A percentile compares a stretch with the other conserved stretches of the same genome.
These are phyloP conservation scores for Penicillium diatomitis DNA, from an alignment of 495 filamentous ascomycete genomes.

Conservation along the genomic window DNA sequence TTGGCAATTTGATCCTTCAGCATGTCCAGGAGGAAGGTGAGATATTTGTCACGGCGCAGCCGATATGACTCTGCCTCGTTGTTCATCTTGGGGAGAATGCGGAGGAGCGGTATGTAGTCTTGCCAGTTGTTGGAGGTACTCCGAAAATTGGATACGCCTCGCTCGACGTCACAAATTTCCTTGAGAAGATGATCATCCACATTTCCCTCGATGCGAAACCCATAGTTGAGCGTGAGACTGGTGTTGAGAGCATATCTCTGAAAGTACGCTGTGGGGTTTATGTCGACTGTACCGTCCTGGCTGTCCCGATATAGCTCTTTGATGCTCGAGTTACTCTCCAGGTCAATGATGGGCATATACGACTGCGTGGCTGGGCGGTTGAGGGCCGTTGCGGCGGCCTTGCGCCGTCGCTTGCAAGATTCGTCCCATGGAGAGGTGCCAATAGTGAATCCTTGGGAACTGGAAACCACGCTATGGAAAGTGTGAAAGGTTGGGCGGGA, in stretches of 20 bases:
- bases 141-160: constrained; percentile 54
- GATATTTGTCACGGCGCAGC: constrained; percentile 45
- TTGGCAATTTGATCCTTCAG: constrained; percentile 50
- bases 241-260: constrained; percentile 61
- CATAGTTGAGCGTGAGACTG: constrained; percentile 58
- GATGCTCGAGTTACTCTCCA: constrained; percentile 56
- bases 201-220: constrained; percentile 51
- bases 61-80: constrained; percentile 46
- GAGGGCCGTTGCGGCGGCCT: constrained; percentile 60
- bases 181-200: constrained; percentile 48
- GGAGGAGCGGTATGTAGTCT: constrained; percentile 57
- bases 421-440: constrained; percentile 70
- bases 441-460: constrained; percentile 62
- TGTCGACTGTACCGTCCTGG: constrained; percentile 45
- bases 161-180: constrained; percentile 56
- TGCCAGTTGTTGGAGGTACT: constrained; percentile 63
- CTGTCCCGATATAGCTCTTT: constrained; percentile 52
- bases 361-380: constrained; percentile 57
- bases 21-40: constrained; percentile 49
- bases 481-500: constrained; percentile 63
- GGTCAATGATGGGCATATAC: constrained; percentile 66
- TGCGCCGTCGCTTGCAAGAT: constrained; percentile 59
- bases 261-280: constrained; percentile 58
- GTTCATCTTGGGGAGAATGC: constrained; percentile 47
- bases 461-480: constrained; percentile 63